These are phyloP conservation scores for Globisporangium sylvaticum DNA, from an alignment of 352 stramenopile genomes.

Conservation along the genomic window DNA sequence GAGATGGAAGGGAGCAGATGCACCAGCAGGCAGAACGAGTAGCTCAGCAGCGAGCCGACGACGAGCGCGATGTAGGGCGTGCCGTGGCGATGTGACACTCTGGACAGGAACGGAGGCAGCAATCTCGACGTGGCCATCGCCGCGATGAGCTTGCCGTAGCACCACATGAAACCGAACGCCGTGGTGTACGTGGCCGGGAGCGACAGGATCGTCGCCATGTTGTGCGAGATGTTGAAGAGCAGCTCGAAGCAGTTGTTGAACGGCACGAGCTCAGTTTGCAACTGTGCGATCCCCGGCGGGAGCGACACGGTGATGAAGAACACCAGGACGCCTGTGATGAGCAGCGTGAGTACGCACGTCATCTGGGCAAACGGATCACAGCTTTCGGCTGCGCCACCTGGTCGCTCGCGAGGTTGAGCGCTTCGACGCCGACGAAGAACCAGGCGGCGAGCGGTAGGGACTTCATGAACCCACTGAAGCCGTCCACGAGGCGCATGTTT, in stretches of 20 bases:
- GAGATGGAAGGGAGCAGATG: constrained; percentile 17
- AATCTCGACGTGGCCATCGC: constrained; percentile 43
- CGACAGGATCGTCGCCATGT: constrained; percentile 31
- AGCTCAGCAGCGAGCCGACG: constrained; percentile 24
- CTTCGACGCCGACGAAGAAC: constrained; percentile 34
- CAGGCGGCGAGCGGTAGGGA: constrained; percentile 19
- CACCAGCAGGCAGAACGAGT: constrained; percentile 29
- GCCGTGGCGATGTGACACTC: constrained; percentile 11
- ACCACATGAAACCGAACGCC: constrained; percentile 53
- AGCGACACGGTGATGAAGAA: constrained; percentile 35
- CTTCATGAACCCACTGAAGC: constrained; percentile 18
- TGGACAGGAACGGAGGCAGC: constrained; percentile 27
- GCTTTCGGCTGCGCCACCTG: constrained; percentile 37
- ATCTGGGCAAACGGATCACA: constrained; percentile 42
- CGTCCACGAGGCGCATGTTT: constrained; percentile 8
- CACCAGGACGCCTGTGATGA: constrained; percentile 30
- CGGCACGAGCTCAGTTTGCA: constrained; percentile 23
- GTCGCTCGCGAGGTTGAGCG: constrained; percentile 25
- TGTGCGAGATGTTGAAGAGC: constrained; percentile 18
- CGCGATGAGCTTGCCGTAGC: constrained; percentile 45
- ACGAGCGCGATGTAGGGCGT: constrained; percentile 24
- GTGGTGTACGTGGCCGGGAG: constrained; percentile 47
- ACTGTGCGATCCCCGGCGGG: constrained; percentile 20
- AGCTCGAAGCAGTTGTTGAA: constrained; percentile 33
- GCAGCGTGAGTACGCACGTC: constrained; percentile 33